phyloP scores from a whole-genome alignment of 2,329 filamentous ascomycete genomes.

The Pestalotiopsis sp. region DNA sequence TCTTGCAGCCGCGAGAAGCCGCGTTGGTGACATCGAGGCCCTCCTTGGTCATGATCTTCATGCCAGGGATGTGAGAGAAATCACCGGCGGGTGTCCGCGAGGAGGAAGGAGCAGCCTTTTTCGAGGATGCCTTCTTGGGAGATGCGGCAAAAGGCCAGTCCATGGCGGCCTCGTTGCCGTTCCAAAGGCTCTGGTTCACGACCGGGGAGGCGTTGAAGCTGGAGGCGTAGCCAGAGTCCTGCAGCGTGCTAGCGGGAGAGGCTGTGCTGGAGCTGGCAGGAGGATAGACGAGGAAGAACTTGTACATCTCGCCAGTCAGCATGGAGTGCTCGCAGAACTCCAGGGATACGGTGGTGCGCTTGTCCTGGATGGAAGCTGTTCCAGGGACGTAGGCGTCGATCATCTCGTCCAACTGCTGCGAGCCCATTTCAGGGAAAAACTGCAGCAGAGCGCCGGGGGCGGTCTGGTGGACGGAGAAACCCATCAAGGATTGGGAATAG shows the following conservation, averaged over 20 bases:
- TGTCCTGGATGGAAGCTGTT: slow-evolving; percentile 55
- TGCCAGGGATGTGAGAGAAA: slow-evolving; percentile 60
- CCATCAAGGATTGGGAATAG: slow-evolving; percentile 40
- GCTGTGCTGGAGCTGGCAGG: slow-evolving; percentile 37
- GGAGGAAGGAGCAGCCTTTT: slow-evolving; percentile 26
- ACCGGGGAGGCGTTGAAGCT: slow-evolving; percentile 53
- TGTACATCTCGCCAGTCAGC: slow-evolving; percentile 59
- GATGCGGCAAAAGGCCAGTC: slow-evolving; percentile 31
- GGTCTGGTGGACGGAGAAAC: slow-evolving; percentile 64
- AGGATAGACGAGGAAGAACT: slow-evolving; percentile 59
- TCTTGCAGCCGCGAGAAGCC: slow-evolving; percentile 64
- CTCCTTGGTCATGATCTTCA: slow-evolving; percentile 69
- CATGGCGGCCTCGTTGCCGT: slow-evolving; percentile 40
- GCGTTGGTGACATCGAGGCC: slow-evolving; percentile 65
- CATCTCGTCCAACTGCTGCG: slow-evolving; percentile 62
- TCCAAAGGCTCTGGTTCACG: slow-evolving; percentile 50
- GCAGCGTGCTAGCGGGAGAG: slow-evolving; percentile 48
- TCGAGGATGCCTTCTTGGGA: slow-evolving; percentile 30
- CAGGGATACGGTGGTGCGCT: slow-evolving; percentile 59
- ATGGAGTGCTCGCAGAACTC: slow-evolving; percentile 60
- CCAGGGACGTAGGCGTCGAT: slow-evolving; percentile 61
- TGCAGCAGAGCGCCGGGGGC: slow-evolving; percentile 59
- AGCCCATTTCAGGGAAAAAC: slow-evolving; percentile 68
- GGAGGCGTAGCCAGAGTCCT: slow-evolving; percentile 49
- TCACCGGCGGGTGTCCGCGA: slow-evolving; percentile 34